These are phyloP conservation scores for Uronychia setigera DNA, from an alignment of 73 alveolate genomes.

Conservation along the genomic window DNA sequence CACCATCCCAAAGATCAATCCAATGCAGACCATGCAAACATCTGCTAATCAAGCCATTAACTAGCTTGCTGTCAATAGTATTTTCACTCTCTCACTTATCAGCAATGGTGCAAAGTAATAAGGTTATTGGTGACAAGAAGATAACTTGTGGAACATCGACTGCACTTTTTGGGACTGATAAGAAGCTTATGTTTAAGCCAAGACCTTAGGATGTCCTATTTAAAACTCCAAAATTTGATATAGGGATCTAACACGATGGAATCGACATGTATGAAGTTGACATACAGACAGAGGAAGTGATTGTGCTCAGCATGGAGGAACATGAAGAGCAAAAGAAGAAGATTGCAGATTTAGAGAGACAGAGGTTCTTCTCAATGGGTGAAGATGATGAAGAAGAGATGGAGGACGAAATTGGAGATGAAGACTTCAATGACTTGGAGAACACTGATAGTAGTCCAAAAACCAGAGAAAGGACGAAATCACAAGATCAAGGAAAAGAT, in stretches of 20 bases:
- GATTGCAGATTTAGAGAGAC: background rate
- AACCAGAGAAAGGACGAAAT: too few species aligned
- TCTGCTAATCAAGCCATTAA: background rate
- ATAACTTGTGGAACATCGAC: background rate
- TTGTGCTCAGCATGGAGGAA: background rate
- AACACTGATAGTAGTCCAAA: background rate
- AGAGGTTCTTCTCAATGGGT: background rate
- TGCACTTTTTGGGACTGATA: background rate
- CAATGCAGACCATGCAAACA: background rate
- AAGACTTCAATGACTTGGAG: too few species aligned
- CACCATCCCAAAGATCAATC: slow-evolving; percentile 2
- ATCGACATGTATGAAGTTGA: background rate
- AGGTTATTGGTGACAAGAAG: background rate
- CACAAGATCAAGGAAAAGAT: too few species aligned
- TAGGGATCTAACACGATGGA: background rate
- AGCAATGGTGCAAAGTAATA: background rate
- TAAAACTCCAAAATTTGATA: background rate
- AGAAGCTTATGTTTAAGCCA: background rate
- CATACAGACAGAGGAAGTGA: background rate
- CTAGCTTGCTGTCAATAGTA: background rate
- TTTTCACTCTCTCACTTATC: background rate
- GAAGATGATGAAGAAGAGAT: background rate
- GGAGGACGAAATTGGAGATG: background rate
- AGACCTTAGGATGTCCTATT: background rate
- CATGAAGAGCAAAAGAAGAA: background rate